Evolutionary conservation across 164 flowering plant species (phyloP).

Genomic region (Macadamia tetraphylla): DNA sequence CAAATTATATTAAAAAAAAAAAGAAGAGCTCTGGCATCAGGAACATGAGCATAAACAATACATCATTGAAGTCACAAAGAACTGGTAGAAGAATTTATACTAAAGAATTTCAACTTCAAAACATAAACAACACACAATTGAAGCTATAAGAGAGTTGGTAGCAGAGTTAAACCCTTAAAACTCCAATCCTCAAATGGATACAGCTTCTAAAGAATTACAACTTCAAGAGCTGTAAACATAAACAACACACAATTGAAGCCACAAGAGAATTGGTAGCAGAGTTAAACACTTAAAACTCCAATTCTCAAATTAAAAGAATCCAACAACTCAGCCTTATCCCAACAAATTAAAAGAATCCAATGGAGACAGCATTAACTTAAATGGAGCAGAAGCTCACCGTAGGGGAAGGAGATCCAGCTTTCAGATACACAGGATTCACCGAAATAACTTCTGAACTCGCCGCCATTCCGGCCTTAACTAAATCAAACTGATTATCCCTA

Average conservation of each 20-base stretch:
- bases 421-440: conserved; percentile 77
- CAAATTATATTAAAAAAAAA: conserved; percentile 1
- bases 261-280: too few relatives aligned
- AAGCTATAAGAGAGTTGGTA: too few relatives aligned
- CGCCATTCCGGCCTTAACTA: conserved; percentile 71
- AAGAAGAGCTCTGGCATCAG: not conserved
- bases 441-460: conserved; percentile 73
- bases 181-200: too few relatives aligned
- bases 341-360: not conserved
- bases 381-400: conserved; percentile 31
- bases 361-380: not conserved
- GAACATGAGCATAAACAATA: too few relatives aligned
- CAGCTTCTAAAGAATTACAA: too few relatives aligned
- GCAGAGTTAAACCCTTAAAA: not conserved
- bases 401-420: conserved; percentile 63
- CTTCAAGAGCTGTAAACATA: too few relatives aligned
- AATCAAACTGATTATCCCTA: conserved; percentile 68
- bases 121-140: too few relatives aligned
- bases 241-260: too few relatives aligned
- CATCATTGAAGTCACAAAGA: too few relatives aligned
- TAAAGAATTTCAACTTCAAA: too few relatives aligned
- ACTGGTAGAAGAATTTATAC: too few relatives aligned
- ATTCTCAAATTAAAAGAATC: not conserved
- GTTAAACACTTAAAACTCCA: not conserved
- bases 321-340: too few relatives aligned